Evolutionary conservation across 2,329 filamentous ascomycete species (phyloP), one percentile per base, ranked within the genome.

Genomic region (Trichoderma hamatum): DNA sequence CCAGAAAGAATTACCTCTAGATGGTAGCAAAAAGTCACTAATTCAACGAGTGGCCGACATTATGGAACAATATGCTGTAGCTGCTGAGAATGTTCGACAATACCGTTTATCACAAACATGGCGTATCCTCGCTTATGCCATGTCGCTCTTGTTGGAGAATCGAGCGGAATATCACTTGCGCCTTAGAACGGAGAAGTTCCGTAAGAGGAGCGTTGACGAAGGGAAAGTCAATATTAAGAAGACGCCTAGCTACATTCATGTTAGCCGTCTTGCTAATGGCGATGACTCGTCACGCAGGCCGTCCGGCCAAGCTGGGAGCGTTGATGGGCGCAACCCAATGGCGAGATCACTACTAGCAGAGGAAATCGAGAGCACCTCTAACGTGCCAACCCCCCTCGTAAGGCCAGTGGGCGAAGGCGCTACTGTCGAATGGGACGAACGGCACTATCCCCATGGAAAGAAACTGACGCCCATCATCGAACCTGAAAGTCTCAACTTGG

Each of bases 91-190:
- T 3, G 84, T 85, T 24, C 84, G 83, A 36, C 81, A 87, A 59
- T 90, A 86, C 74, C 83, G 88, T 1, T 80, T 90, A 0, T 86
- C 88, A 5, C 88, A 90, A 74, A 89, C 87, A 1, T 90, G 88
- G 88, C 84, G 87, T 34, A 82, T 90, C 14, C 74, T 90, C 24
- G 84, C 84, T 0, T 89, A 86, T 73, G 85, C 84, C 11, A 84
- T 88, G 72, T 78, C 81, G 24, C 76, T 89, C 14, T 79, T 90
- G 1, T 80, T 90, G 1, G 80, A 79, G 19, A 82, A 84, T 34
- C 82, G 88, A 32, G 87, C 85, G 1, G 83, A 86, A 54, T 88
- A 86, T 70, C 88, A 90, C 72, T 80, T 87, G 0, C 82, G 88
- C 63, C 74, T 77, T 26, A 82, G 88, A 1, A 77, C 84, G 39